These are phyloP conservation scores for Hibiscus tridactylites DNA, from an alignment of 345 rosid species.

Conservation along the genomic window DNA sequence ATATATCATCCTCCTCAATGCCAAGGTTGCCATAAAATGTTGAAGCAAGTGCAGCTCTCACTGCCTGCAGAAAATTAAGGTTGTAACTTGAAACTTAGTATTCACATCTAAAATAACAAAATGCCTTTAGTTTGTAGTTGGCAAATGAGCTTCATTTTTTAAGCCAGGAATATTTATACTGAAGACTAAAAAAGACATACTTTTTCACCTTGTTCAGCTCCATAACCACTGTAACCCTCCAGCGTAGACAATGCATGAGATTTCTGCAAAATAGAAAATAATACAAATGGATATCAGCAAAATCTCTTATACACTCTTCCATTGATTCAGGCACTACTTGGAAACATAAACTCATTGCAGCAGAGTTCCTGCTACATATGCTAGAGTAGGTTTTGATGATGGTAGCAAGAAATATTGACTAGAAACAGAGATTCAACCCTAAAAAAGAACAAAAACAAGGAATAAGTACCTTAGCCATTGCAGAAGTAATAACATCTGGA, in stretches of 20 bases:
- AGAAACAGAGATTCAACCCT: not conserved
- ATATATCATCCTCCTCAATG: constrained; percentile 73
- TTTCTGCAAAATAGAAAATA: constrained; percentile 39
- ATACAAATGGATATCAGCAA: not conserved
- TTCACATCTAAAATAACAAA: not conserved
- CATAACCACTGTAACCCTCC: constrained; percentile 93
- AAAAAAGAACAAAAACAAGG: not conserved
- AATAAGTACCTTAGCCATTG: constrained; percentile 55
- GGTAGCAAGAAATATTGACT: too few relatives aligned
- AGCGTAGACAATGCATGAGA: constrained; percentile 63
- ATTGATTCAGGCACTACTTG: not conserved
- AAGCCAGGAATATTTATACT: not conserved
- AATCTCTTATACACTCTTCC: not conserved
- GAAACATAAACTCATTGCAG: not conserved
- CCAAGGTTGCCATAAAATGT: constrained; percentile 68
- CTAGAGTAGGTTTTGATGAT: not conserved
- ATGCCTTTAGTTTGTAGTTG: not conserved
- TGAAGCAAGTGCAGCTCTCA: constrained; percentile 74
- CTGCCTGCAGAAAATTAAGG: constrained; percentile 40
- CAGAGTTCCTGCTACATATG: not conserved
- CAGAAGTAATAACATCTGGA: constrained; percentile 82
- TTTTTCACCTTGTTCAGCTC: constrained; percentile 94
- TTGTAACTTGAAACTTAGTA: constrained; percentile 4
- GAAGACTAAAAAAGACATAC: constrained; percentile 27
- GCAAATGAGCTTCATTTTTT: not conserved